phyloP scores from a whole-genome alignment of 2,329 filamentous ascomycete species.

The Zymoseptoria ardabiliae region DNA sequence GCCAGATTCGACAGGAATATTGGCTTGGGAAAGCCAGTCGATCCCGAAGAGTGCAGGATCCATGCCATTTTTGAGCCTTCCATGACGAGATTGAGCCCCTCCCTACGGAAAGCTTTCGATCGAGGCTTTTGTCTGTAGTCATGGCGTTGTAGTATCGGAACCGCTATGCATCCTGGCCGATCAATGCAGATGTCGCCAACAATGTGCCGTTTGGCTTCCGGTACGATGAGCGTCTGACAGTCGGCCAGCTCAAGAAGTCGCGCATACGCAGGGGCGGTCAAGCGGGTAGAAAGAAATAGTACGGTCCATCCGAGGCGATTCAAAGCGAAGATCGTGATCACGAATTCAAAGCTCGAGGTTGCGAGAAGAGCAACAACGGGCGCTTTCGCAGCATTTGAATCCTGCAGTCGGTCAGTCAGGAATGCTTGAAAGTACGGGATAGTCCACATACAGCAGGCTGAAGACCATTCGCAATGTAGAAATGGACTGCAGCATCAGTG shows the following conservation, averaged over 20 bases:
- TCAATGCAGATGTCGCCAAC: conserved; percentile 27
- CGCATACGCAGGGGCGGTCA: conserved; percentile 45
- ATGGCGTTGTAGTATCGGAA: conserved; percentile 19
- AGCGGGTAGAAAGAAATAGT: conserved; percentile 48
- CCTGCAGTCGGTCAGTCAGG: conserved; percentile 8
- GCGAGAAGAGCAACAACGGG: conserved; percentile 46
- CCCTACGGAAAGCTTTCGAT: conserved; percentile 9
- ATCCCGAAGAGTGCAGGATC: conserved; percentile 49
- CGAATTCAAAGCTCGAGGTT: conserved; percentile 48
- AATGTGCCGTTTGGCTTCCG: conserved; percentile 19
- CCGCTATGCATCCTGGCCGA: conserved; percentile 26
- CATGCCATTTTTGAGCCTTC: conserved; percentile 31
- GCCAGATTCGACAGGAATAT: conserved; percentile 52
- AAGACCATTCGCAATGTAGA: conserved; percentile 22
- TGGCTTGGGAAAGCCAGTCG: conserved; percentile 56
- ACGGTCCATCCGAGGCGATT: conserved; percentile 49
- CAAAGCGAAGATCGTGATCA: conserved; percentile 48
- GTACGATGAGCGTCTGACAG: conserved; percentile 24
- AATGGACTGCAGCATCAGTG: conserved; percentile 21
- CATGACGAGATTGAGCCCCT: conserved; percentile 15
- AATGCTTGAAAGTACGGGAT: neutral
- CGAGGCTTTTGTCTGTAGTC: conserved; percentile 16
- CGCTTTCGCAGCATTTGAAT: conserved; percentile 18
- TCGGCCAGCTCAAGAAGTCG: conserved; percentile 41
- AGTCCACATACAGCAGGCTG: conserved; percentile 20